Evolutionary conservation across 192 early-diverging fungal species (phyloP).

Genomic region (Pilaira anomala): DNA sequence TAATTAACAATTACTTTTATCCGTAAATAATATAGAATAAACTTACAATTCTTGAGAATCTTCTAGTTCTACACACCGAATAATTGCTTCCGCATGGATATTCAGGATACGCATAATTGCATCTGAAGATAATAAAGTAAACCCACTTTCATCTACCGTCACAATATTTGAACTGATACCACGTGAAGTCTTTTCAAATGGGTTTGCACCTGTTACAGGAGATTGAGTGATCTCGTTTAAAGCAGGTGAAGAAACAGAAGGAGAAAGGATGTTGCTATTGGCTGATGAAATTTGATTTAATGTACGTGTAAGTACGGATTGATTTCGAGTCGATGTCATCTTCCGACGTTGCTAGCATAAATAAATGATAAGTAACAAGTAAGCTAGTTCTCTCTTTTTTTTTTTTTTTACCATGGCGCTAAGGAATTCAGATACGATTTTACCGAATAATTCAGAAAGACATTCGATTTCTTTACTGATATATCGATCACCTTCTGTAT

Average conservation of each 20-base stretch:
- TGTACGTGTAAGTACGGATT: slow-evolving; percentile 34
- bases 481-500: slow-evolving; percentile 86
- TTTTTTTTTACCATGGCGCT: slow-evolving; percentile 36
- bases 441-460: slow-evolving; percentile 63
- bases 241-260: slow-evolving; percentile 14
- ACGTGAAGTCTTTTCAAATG: background rate
- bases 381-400: background rate
- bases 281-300: slow-evolving; percentile 35
- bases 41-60: slow-evolving; percentile 57
- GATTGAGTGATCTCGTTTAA: background rate
- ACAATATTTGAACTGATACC: slow-evolving; percentile 11
- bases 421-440: slow-evolving; percentile 47
- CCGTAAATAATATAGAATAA: slow-evolving; percentile 5
- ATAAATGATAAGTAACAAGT: slow-evolving; percentile 1
- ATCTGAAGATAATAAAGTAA: slow-evolving; percentile 39
- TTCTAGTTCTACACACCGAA: slow-evolving; percentile 76
- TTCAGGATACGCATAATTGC: slow-evolving; percentile 56
- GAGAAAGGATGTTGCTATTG: slow-evolving; percentile 1
- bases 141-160: slow-evolving; percentile 24
- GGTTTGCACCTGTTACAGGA: background rate
- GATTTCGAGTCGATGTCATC: slow-evolving; percentile 26
- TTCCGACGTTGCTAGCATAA: slow-evolving; percentile 37
- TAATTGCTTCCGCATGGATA: slow-evolving; percentile 74
- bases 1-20: background rate
- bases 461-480: slow-evolving; percentile 73